phyloP scores from a whole-genome alignment of 2,329 filamentous ascomycete species.

The Penicillium sp. region DNA sequence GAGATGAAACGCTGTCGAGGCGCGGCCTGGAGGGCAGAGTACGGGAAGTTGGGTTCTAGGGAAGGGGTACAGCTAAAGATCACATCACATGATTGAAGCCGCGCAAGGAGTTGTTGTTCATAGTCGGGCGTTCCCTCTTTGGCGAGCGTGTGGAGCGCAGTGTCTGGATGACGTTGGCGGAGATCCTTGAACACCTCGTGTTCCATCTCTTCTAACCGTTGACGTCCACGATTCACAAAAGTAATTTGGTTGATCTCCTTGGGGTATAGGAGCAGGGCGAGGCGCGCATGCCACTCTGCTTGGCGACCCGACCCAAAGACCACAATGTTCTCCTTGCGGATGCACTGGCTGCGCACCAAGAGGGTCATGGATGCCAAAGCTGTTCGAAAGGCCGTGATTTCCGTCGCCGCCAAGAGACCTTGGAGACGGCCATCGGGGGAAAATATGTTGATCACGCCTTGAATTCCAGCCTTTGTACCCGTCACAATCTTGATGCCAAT shows the following conservation, averaged over 20 bases:
- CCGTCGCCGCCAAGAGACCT: constrained; percentile 66
- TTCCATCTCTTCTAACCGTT: constrained; percentile 50
- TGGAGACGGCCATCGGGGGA: constrained; percentile 54
- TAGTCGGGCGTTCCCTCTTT: constrained; percentile 59
- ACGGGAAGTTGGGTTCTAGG: constrained; percentile 40
- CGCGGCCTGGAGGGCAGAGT: constrained; percentile 30
- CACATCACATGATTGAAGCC: constrained; percentile 35
- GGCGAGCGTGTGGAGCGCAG: constrained; percentile 34
- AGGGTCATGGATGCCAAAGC: constrained; percentile 65
- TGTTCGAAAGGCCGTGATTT: constrained; percentile 75
- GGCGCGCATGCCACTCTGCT: constrained; percentile 46
- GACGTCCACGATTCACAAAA: constrained; percentile 64
- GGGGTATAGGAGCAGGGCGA: constrained; percentile 45
- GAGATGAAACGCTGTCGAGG: constrained; percentile 43
- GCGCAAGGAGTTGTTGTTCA: constrained; percentile 21
- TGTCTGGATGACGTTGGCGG: constrained; percentile 31
- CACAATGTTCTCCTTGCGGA: constrained; percentile 33
- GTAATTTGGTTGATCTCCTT: constrained; percentile 57
- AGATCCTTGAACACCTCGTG: constrained; percentile 28
- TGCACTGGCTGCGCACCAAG: constrained; percentile 42
- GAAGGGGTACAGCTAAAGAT: constrained; percentile 49
- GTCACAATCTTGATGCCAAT: constrained; percentile 71
- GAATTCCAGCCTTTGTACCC: constrained; percentile 43
- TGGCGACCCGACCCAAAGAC: constrained; percentile 48
- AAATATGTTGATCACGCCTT: constrained; percentile 66